These are phyloP conservation scores for Penicillium samsonianum DNA, from an alignment of 495 filamentous ascomycete species.

Conservation along the genomic window DNA sequence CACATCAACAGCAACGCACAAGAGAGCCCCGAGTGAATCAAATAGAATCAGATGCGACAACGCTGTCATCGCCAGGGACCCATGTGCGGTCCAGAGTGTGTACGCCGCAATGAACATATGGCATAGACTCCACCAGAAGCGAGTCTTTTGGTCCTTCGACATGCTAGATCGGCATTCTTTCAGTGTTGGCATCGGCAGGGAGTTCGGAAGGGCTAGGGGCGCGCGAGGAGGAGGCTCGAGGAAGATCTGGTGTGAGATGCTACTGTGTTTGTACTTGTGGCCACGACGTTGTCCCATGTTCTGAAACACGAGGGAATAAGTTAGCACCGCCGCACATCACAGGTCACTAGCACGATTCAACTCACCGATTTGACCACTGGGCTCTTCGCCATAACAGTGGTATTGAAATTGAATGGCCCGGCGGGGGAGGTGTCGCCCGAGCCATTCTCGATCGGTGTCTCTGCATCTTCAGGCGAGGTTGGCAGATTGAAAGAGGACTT, in stretches of 20 bases:
- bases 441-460: slow-evolving; percentile 41
- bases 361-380: slow-evolving; percentile 80
- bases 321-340: slow-evolving; percentile 14
- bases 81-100: slow-evolving; percentile 80
- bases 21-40: slow-evolving; percentile 85
- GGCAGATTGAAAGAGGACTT: slow-evolving; percentile 46
- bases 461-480: slow-evolving; percentile 32
- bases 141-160: slow-evolving; percentile 79
- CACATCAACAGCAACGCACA: slow-evolving; percentile 94
- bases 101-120: slow-evolving; percentile 79
- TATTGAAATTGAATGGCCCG: slow-evolving; percentile 91
- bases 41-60: slow-evolving; percentile 92
- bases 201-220: slow-evolving; percentile 87
- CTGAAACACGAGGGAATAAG: slow-evolving; percentile 35
- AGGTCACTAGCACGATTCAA: slow-evolving; percentile 3
- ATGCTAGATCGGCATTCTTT: slow-evolving; percentile 82
- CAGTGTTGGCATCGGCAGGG: slow-evolving; percentile 88
- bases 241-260: slow-evolving; percentile 95
- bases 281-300: slow-evolving; percentile 88
- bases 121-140: slow-evolving; percentile 86
- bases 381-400: slow-evolving; percentile 72
- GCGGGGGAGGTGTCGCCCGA: slow-evolving; percentile 41
- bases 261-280: slow-evolving; percentile 97
- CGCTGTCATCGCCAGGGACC: slow-evolving; percentile 89
- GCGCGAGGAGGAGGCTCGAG: slow-evolving; percentile 88